A percentile compares a stretch with the other conserved stretches of the same genome.
Conservation (phyloP, 371 early-diverging fungal genomes). For the Apophysomyces variabilis region DNA sequence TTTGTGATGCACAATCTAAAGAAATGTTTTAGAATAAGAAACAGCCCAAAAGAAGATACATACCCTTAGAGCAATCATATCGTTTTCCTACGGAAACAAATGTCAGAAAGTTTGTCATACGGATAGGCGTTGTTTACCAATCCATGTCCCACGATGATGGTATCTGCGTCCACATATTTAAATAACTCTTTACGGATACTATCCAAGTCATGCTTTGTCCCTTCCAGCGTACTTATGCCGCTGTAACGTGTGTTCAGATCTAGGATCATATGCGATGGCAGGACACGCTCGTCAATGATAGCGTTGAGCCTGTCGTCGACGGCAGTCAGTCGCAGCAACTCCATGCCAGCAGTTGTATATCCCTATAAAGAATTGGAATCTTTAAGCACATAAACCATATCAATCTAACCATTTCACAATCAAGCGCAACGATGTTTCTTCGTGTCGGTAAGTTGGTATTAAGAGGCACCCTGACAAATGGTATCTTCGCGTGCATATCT, state of each 20-base stretch:
- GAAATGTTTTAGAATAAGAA: not conserved
- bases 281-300: slow-evolving; percentile 59
- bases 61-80: slow-evolving; percentile 51
- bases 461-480: slow-evolving; percentile 43
- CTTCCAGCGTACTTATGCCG: slow-evolving; percentile 59
- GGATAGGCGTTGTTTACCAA: slow-evolving; percentile 24
- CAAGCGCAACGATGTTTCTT: slow-evolving; percentile 40
- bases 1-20: slow-evolving; percentile 39
- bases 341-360: slow-evolving; percentile 60
- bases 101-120: not conserved
- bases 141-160: slow-evolving; percentile 54
- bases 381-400: not conserved
- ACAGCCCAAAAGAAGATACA: not conserved
- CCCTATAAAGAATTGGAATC: slow-evolving; percentile 18
- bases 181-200: slow-evolving; percentile 46
- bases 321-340: slow-evolving; percentile 59
- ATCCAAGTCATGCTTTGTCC: slow-evolving; percentile 46
- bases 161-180: slow-evolving; percentile 43
- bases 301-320: slow-evolving; percentile 47
- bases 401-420: slow-evolving; percentile 55
- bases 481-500: slow-evolving; percentile 49
- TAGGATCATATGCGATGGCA: slow-evolving; percentile 53
- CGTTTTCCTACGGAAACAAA: slow-evolving; percentile 36
- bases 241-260: slow-evolving; percentile 62
- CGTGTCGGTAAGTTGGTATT: not conserved